These are phyloP conservation scores for Arabidopsis lyrata DNA, from an alignment of 441 rosid genomes.

Conservation along the genomic window DNA sequence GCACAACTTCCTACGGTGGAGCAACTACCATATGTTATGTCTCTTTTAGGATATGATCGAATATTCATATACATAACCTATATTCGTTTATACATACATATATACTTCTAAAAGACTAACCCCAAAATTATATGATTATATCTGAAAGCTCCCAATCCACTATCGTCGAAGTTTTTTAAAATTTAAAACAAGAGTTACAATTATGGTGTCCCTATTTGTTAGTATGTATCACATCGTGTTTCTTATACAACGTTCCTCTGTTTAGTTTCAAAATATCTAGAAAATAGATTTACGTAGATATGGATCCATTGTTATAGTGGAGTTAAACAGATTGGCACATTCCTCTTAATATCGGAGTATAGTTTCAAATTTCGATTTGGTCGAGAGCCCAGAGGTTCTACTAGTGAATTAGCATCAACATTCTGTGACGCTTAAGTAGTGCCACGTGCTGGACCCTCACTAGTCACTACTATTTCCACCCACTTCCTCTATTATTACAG, in stretches of 20 bases:
- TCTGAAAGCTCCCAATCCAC: constrained; percentile 34
- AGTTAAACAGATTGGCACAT: constrained; percentile 17
- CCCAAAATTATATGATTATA: constrained; percentile 8
- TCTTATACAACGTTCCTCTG: constrained; percentile 1
- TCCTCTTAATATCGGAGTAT: neutral
- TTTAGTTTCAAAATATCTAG: constrained; percentile 30
- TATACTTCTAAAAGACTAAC: constrained; percentile 1
- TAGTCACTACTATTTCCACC: constrained; percentile 26
- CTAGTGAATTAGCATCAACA: constrained; percentile 18
- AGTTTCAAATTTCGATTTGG: constrained; percentile 1
- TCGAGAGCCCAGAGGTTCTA: neutral
- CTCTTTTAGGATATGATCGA: constrained; percentile 40
- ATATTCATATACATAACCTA: constrained; percentile 21
- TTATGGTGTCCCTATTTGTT: neutral
- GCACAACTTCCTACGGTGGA: constrained; percentile 49
- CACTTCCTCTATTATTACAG: constrained; percentile 32
- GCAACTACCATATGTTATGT: constrained; percentile 45
- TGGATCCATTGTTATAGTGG: constrained; percentile 30
- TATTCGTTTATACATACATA: neutral
- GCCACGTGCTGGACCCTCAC: constrained; percentile 43
- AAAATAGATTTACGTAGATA: constrained; percentile 25
- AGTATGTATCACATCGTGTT: constrained; percentile 13
- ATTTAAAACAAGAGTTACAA: neutral
- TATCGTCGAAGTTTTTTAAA: neutral
- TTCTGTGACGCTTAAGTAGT: constrained; percentile 24